phyloP scores from a whole-genome alignment of 768 basidiomycete species.

The Holtermannia corniformis region DNA sequence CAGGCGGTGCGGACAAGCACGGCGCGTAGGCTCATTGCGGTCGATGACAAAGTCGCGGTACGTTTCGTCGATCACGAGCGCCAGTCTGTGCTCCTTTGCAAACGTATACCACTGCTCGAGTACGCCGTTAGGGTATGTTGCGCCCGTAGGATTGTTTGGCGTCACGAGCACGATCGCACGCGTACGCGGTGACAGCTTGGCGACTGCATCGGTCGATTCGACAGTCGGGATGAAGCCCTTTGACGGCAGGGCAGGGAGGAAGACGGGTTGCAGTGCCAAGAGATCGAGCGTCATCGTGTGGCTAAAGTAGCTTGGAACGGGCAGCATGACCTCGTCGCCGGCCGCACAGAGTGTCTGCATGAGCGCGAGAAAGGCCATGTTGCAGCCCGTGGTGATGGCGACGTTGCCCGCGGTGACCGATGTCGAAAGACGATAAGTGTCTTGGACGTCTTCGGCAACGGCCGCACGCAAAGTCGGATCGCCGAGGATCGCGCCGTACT shows the following conservation, averaged over 20 bases:
- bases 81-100: slow-evolving; percentile 50
- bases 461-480: slow-evolving; percentile 50
- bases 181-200: slow-evolving; percentile 46
- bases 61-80: slow-evolving; percentile 76
- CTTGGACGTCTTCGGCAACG: slow-evolving; percentile 55
- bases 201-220: slow-evolving; percentile 40
- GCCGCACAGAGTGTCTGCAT: slow-evolving; percentile 58
- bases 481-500: slow-evolving; percentile 57
- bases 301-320: slow-evolving; percentile 55
- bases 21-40: slow-evolving; percentile 2
- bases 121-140: slow-evolving; percentile 53
- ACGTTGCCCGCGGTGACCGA: slow-evolving; percentile 50
- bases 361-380: slow-evolving; percentile 58
- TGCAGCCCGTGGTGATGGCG: slow-evolving; percentile 63
- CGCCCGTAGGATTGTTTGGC: slow-evolving; percentile 51
- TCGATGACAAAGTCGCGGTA: slow-evolving; percentile 63
- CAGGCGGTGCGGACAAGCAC: slow-evolving; percentile 31
- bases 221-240: slow-evolving; percentile 57
- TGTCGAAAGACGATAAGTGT: slow-evolving; percentile 47
- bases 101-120: slow-evolving; percentile 55
- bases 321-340: slow-evolving; percentile 63
- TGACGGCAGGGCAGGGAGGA: slow-evolving; percentile 49
- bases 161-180: slow-evolving; percentile 61
- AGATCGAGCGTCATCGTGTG: slow-evolving; percentile 55
- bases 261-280: slow-evolving; percentile 53